These are phyloP conservation scores for Helicocarpus griseus DNA, from an alignment of 2,329 filamentous ascomycete species.

Conservation along the genomic window DNA sequence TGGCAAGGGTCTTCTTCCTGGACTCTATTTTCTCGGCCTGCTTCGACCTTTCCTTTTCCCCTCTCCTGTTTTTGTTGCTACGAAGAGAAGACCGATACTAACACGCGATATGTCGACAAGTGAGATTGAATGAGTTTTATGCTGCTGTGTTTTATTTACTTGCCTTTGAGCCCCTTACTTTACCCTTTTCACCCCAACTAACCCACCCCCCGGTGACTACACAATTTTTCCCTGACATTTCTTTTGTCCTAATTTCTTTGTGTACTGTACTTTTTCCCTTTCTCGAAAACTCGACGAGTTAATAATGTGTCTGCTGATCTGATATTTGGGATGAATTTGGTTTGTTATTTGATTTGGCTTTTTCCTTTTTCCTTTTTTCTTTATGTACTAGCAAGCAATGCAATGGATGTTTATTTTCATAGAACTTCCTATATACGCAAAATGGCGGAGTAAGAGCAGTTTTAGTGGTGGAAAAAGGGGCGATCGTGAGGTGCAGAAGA, in stretches of 20 bases:
- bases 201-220: neutral
- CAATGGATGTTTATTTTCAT: neutral
- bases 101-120: constrained; percentile 1
- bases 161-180: neutral
- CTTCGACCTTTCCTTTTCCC: constrained; percentile 4
- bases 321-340: neutral
- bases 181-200: no score
- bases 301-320: neutral
- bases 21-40: constrained; percentile 6
- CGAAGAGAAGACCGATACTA: constrained; percentile 9
- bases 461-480: no score
- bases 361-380: neutral
- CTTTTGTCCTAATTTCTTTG: constrained; percentile 18
- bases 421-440: no score
- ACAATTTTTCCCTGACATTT: constrained; percentile 4
- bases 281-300: constrained; percentile 8
- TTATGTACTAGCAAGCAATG: neutral
- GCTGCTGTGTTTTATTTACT: neutral
- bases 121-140: constrained; percentile 3
- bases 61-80: neutral
- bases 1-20: neutral
- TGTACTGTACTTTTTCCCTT: constrained; percentile 18
- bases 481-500: no score
- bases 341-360: neutral
- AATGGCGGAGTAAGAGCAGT: no score